Evolutionary conservation across 495 filamentous ascomycete species (phyloP).

Genomic region (Letharia columbiana): DNA sequence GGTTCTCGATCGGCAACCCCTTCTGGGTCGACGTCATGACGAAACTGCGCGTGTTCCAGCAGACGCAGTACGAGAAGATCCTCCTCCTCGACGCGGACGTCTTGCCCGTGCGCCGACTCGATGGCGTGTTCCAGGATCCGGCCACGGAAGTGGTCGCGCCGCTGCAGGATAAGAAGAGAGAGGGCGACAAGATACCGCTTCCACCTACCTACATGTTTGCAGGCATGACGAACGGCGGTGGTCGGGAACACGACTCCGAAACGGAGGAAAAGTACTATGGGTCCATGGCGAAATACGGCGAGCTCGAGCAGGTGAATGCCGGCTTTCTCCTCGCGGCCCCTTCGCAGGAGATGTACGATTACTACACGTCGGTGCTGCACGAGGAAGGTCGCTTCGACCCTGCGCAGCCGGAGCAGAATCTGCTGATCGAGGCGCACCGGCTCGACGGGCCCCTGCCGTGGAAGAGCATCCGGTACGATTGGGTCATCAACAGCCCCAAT

Average conservation of each 20-base stretch:
- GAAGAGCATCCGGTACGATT: not conserved
- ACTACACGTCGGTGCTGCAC: not conserved
- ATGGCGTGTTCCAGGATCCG: not conserved
- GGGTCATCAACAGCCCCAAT: not conserved
- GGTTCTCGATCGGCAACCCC: not conserved
- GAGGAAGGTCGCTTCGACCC: not conserved
- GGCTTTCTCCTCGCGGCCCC: not conserved
- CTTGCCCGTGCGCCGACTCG: not conserved
- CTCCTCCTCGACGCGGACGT: not conserved
- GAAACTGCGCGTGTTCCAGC: not conserved
- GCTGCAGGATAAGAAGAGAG: not conserved
- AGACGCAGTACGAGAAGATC: conserved; percentile 3
- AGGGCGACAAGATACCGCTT: not conserved
- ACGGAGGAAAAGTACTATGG: not conserved
- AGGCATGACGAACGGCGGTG: not conserved
- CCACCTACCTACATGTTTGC: not conserved
- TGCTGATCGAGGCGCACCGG: not conserved
- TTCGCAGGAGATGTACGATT: not conserved
- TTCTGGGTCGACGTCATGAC: not conserved
- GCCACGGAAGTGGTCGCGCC: not conserved
- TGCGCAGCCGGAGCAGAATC: not conserved
- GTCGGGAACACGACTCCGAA: not conserved
- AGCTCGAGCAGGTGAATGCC: not conserved
- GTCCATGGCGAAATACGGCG: not conserved
- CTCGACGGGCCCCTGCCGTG: not conserved